Base-by-base conservation (phyloP, 1,284 basidiomycete species). In the Trichosporon inkin region DNA sequence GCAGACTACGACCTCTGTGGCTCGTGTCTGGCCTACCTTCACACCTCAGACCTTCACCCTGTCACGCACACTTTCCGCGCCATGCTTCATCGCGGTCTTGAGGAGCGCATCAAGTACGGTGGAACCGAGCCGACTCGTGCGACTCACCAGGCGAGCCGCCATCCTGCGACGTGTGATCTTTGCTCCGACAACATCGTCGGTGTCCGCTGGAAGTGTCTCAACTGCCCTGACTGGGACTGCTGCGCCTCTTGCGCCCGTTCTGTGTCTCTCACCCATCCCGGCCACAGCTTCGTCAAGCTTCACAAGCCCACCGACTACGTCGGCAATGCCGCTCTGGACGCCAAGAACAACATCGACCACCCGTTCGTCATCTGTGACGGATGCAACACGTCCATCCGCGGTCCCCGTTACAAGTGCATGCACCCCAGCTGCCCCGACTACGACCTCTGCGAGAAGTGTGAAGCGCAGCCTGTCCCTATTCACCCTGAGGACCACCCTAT, bases 371-470 rank as follows among this genome's bases (percentile, higher is more conserved):
- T 76, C 32, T 78, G 77, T 56, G 75, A 77, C 54, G 73, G 73
- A 2, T 78, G 77, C 65, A 66, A 77, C 58, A 47, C 60, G 13
- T 61, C 58, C 16, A 71, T 79, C 55, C 62, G 61, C 24, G 75
- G 77, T 5, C 56, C 66, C 0, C 64, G 78, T 19, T 80, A 72
- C 74, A 80, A 90, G 87, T 94, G 91, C 77, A 72, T 77, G 84
- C 87, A 92, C 74, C 83, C 85, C 16, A 77, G 81, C 16, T 94
- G 92, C 76, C 82, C 83, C 1, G 89, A 94, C 77, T 92, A 86
- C 67, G 91, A 94, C 69, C 81, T 94, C 16, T 94, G 91, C 78
- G 83, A 84, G 67, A 78, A 80, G 60, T 94, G 92, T 77, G 91
- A 94, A 78, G 85, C 89, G 1, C 80, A 84, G 55, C 90, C 91